phyloP scores from a whole-genome alignment of 495 filamentous ascomycete genomes.

The Trichoderma virens region DNA sequence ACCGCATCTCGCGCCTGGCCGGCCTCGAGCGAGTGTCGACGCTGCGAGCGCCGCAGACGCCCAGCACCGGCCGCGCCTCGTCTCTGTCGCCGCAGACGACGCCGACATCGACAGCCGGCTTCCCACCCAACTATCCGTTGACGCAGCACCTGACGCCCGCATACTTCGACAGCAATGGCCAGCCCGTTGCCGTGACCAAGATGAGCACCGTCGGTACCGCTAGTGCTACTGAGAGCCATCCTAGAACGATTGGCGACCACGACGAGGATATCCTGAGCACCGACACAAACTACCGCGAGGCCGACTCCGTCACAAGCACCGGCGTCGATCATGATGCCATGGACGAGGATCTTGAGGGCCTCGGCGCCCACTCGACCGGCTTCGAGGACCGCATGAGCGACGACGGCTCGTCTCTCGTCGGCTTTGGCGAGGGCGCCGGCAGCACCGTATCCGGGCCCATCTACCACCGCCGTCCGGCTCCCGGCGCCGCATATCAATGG shows the following conservation, averaged over 20 bases:
- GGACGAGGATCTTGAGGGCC: conserved; percentile 30
- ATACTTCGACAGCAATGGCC: conserved; percentile 66
- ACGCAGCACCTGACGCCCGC: conserved; percentile 33
- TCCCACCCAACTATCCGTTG: conserved; percentile 23
- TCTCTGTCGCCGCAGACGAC: conserved; percentile 22
- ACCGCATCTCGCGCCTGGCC: conserved; percentile 85
- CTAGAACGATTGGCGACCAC: conserved; percentile 51
- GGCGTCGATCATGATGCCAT: conserved; percentile 26
- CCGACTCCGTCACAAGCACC: conserved; percentile 25
- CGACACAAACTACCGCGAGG: conserved; percentile 37
- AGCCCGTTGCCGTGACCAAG: conserved; percentile 49
- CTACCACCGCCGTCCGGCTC: conserved; percentile 41
- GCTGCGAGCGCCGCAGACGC: conserved; percentile 43
- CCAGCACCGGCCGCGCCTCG: conserved; percentile 17
- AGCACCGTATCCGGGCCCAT: conserved; percentile 70
- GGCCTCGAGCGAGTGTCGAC: conserved; percentile 75
- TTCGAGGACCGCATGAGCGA: conserved; percentile 71
- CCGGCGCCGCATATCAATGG: conserved; percentile 25
- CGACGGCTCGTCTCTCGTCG: conserved; percentile 63
- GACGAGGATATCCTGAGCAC: conserved; percentile 37
- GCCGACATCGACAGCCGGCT: conserved; percentile 24
- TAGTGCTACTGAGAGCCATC: conserved; percentile 58
- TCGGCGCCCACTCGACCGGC: conserved; percentile 45
- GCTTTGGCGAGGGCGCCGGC: conserved; percentile 79
- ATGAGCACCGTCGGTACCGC: conserved; percentile 83